phyloP scores from a whole-genome alignment of 2,329 filamentous ascomycete species.

The Trichophaea hybrida region DNA sequence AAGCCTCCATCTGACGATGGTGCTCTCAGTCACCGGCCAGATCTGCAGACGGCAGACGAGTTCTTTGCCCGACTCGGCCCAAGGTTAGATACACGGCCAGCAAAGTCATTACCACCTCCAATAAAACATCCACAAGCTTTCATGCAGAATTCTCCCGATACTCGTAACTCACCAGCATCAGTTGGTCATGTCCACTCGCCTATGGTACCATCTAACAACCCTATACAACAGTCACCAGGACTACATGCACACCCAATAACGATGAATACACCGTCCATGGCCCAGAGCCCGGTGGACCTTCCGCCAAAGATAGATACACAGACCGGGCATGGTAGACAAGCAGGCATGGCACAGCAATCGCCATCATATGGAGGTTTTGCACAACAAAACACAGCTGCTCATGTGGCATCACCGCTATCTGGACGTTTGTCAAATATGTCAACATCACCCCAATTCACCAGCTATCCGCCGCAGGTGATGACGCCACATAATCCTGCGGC shows the following conservation, averaged over 20 bases:
- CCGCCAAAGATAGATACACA: conserved; percentile 16
- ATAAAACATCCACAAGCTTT: conserved; percentile 4
- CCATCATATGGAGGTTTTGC: conserved; percentile 1
- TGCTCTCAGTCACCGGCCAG: conserved; percentile 73
- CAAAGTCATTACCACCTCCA: conserved; percentile 20
- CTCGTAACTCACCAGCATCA: conserved; percentile 26
- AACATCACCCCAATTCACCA: neutral
- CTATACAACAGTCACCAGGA: conserved; percentile 12
- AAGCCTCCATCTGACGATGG: conserved; percentile 45
- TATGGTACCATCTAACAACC: conserved; percentile 12
- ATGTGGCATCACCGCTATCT: conserved; percentile 11
- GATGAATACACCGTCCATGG: conserved; percentile 12
- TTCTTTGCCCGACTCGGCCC: conserved; percentile 61
- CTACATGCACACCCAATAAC: conserved; percentile 8
- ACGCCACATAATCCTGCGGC: neutral
- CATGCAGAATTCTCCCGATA: neutral
- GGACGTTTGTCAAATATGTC: conserved; percentile 12
- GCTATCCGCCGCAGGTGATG: neutral
- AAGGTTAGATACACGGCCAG: conserved; percentile 37
- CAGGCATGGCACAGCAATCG: conserved; percentile 1
- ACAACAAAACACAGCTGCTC: conserved; percentile 3
- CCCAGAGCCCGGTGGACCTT: conserved; percentile 9
- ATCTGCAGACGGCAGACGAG: conserved; percentile 86
- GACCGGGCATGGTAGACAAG: conserved; percentile 3
- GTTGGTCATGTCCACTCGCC: conserved; percentile 19